Base-by-base conservation (phyloP, 2,329 filamentous ascomycete genomes). In the Fusarium sp. region DNA sequence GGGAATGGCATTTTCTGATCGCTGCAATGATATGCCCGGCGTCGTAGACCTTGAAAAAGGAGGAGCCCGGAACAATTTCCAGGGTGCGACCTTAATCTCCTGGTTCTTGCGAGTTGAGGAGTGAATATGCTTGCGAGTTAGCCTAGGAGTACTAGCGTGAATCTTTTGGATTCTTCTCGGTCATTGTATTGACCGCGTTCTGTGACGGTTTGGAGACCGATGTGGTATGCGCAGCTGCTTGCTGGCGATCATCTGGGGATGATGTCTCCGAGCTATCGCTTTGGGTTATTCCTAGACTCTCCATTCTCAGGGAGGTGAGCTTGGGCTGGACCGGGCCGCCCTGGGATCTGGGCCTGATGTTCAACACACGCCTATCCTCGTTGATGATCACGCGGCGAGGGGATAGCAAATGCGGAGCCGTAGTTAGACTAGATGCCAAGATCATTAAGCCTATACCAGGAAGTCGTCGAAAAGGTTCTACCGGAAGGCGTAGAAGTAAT, bases 251-350 rank as follows among this genome's bases (percentile, higher is more conserved):
- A 63, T n/a, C 40, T 54, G 58, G 13, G 44, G 13, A 62, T 47
- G 18, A 51, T 53, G 7, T 39, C 39, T 39, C 41, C 50, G 50
- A 59, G 58, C 44, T 68, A 62, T 4, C 50, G 40, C 4, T 44
- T 37, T 6, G 60, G 62, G 13, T 66, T 53, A 68, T 36, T 7
- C 39, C 52, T 12, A 62, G 65, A 36, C 65, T 68, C 18, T 68
- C 65, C 18, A 68, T 39, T 2, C 62, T 48, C 23, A 67, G 28
- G 13, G 30, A 28, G 7, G 41, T 7, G 4, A 48, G 34, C 4
- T 40, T 48, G 10, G 64, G 13, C 1, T 2, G 11, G 3, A 52
- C 23, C 3, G 36, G 28, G 7, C 18, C 13, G 13, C 30, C 30
- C 8, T 34, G 3, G 28, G 16, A 11, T n/a, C 23, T 16, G 3